These are phyloP conservation scores for Polychytrium aggregatum DNA, from an alignment of 192 early-diverging fungal species.

Conservation along the genomic window DNA sequence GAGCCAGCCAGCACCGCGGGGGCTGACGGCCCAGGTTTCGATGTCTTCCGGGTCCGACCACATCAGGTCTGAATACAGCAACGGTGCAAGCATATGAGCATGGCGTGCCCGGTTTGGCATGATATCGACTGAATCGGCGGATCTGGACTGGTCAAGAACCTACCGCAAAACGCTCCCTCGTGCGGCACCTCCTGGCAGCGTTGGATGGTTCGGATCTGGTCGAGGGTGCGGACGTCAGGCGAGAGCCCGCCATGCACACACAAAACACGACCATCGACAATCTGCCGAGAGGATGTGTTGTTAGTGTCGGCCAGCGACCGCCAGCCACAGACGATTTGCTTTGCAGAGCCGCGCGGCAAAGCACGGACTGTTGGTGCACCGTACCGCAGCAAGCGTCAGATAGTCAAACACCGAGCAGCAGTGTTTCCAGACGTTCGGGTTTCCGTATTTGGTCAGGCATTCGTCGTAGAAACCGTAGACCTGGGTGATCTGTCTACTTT, in stretches of 20 bases:
- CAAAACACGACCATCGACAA: constrained; percentile 84
- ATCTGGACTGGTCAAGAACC: constrained; percentile 5
- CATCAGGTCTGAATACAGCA: constrained; percentile 68
- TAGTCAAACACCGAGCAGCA: constrained; percentile 92
- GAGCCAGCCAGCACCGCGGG: constrained; percentile 89
- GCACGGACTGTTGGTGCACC: constrained; percentile 5
- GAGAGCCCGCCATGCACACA: constrained; percentile 92
- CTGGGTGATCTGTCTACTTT: constrained; percentile 93
- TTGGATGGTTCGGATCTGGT: constrained; percentile 91
- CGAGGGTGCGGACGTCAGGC: constrained; percentile 83
- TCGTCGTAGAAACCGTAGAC: constrained; percentile 95
- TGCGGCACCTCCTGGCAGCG: constrained; percentile 91
- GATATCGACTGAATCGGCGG: not conserved
- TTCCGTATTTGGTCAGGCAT: constrained; percentile 89
- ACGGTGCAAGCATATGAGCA: not conserved
- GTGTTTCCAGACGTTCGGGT: constrained; percentile 92
- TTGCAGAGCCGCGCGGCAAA: not conserved
- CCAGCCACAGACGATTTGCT: too few species aligned
- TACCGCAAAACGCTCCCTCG: constrained; percentile 84
- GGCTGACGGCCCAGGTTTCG: constrained; percentile 82
- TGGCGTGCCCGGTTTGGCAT: not conserved
- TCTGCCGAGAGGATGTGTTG: constrained; percentile 32
- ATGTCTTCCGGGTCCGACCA: constrained; percentile 96
- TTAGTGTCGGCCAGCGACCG: not conserved
- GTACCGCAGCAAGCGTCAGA: constrained; percentile 78